Evolutionary conservation across 768 basidiomycete genomes (phyloP), one percentile per base, ranked within the genome.

Genomic region (Mycena belliarum): DNA sequence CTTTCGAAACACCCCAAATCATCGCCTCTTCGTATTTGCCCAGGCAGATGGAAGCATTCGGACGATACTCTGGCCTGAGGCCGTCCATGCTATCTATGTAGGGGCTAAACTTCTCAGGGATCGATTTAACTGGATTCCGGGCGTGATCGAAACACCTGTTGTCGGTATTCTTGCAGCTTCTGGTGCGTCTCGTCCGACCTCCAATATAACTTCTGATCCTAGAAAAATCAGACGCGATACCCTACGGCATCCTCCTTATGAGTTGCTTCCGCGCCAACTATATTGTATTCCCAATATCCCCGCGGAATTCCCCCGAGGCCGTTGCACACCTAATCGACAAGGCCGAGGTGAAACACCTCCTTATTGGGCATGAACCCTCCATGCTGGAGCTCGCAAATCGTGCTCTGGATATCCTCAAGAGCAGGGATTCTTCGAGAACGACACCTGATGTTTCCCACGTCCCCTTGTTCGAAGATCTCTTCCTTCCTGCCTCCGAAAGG

Each of bases 221-320:
- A 7, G 5, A 25, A 18, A 32, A 43, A n/a, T 44, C 12, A 69
- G 77, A 79, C 43, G 69, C 71, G 0, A 61, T 76, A 37, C 60
- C 72, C 10, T 66, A 74, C 43, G 72, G 74, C 38, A 72, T 68
- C 4, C 38, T 64, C 15, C 48, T 69, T 40, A 58, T 72, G 16
- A 73, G 72, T 10, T 66, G 77, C 41, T 47, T 76, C 0, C 65
- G 74, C 8, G 73, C 77, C 18, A 77, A 76, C 33, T 70, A 71
- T 46, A 60, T 65, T 20, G 62, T 68, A 3, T 72, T 76, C 47
- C 68, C 75, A 16, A 62, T 76, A 14, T 77, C 75, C 10, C 70
- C 73, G 2, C 69, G 76, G 63, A 82, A 79, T 63, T 79, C 78
- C 0, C 68, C 78, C 0, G 65, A 76, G 6, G 79, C 79, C 4